These are phyloP conservation scores for Leucosporidium creatinivorum DNA, from an alignment of 768 basidiomycete species.

Conservation along the genomic window DNA sequence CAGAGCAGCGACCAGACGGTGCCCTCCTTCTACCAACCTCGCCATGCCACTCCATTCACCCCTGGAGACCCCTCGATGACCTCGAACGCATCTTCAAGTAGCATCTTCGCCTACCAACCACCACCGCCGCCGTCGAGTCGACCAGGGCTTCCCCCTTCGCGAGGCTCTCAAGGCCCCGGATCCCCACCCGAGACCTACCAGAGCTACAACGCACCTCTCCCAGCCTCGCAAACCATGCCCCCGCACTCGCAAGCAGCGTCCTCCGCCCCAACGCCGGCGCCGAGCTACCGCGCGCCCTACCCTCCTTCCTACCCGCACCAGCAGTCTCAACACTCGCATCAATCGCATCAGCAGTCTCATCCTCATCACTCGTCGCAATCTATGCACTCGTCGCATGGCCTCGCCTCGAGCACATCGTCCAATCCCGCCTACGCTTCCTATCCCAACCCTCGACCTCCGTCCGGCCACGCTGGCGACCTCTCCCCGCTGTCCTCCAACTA, in stretches of 20 bases:
- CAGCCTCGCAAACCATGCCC: not conserved
- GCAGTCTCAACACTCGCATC: not conserved
- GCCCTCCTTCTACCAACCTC: conserved; percentile 19
- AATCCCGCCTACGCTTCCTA: not conserved
- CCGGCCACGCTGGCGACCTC: not conserved
- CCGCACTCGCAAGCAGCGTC: not conserved
- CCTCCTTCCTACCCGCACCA: not conserved
- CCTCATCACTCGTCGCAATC: not conserved
- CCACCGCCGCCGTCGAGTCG: conserved; percentile 9
- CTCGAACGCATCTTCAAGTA: not conserved
- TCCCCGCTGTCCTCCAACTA: not conserved
- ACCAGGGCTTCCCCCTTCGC: not conserved
- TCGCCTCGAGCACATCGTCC: not conserved
- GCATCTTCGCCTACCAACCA: conserved; percentile 25
- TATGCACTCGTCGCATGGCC: not conserved
- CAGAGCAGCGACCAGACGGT: not conserved
- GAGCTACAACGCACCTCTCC: not conserved
- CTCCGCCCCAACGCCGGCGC: not conserved
- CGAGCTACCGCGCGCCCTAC: not conserved
- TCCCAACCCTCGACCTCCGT: not conserved
- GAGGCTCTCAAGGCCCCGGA: not conserved
- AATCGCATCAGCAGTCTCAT: not conserved
- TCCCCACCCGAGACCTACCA: not conserved
- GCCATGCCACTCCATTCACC: conserved; percentile 14
- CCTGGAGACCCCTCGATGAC: not conserved